phyloP scores from a whole-genome alignment of 805 yeast genomes.

The Saccharomycopsis sp. region DNA sequence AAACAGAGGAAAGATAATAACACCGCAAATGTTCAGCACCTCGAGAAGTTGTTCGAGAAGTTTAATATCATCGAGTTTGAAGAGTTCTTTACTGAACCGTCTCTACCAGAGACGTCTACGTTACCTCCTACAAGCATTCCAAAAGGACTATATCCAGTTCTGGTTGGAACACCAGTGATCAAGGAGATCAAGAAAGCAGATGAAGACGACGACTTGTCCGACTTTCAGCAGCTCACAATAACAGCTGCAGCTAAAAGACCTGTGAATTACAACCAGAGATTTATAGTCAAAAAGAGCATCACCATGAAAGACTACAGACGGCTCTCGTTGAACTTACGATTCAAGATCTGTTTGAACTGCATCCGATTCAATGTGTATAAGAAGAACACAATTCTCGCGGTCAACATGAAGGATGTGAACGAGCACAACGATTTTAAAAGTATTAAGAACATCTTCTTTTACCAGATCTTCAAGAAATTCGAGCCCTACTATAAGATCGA shows the following conservation, averaged over 20 bases:
- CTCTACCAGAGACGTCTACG: background rate
- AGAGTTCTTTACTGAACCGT: background rate
- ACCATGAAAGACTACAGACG: constrained; percentile 9
- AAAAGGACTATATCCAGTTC: background rate
- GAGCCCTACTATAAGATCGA: constrained; percentile 11
- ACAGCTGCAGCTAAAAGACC: background rate
- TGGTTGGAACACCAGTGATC: background rate
- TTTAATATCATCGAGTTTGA: constrained; percentile 4
- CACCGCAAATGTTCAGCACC: constrained; percentile 1
- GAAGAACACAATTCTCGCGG: background rate
- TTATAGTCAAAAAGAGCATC: constrained; percentile 2
- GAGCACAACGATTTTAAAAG: background rate
- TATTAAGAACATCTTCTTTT: constrained; percentile 4
- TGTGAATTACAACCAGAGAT: background rate
- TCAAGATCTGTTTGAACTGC: constrained; percentile 18
- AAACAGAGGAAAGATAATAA: background rate
- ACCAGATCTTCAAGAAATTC: constrained; percentile 10
- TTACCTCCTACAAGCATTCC: background rate
- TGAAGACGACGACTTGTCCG: background rate
- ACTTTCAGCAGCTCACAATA: background rate
- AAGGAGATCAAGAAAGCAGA: background rate
- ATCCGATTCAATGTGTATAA: constrained; percentile 14
- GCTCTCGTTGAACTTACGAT: constrained; percentile 13
- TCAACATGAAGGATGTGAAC: constrained; percentile 1
- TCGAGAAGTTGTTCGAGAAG: constrained; percentile 8